phyloP scores from a whole-genome alignment of 2,329 filamentous ascomycete species.

The Fusarium camptoceras region DNA sequence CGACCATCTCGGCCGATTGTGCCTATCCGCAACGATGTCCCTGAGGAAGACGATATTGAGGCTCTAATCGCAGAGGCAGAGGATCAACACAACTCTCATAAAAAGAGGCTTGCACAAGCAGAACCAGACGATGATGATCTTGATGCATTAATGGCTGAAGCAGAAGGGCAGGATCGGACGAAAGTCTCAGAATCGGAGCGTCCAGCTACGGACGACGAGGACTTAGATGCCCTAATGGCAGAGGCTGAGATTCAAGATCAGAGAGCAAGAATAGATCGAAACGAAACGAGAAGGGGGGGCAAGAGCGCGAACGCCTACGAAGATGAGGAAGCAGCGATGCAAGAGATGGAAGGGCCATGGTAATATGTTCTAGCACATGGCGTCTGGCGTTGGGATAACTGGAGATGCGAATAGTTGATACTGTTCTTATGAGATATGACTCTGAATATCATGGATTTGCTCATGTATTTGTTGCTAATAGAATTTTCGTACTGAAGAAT shows the following conservation, averaged over 20 bases:
- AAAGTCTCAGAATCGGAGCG: slow-evolving; percentile 27
- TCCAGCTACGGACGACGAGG: slow-evolving; percentile 55
- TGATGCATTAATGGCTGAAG: slow-evolving; percentile 65
- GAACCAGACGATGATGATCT: slow-evolving; percentile 60
- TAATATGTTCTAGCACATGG: slow-evolving; percentile 35
- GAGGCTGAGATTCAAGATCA: slow-evolving; percentile 56
- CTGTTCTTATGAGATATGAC: background rate
- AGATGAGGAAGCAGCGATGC: slow-evolving; percentile 77
- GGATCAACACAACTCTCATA: slow-evolving; percentile 35
- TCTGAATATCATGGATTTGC: background rate
- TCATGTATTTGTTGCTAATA: background rate
- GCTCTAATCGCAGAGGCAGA: slow-evolving; percentile 65
- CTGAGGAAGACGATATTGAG: slow-evolving; percentile 64
- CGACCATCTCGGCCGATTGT: slow-evolving; percentile 39
- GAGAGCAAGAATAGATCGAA: background rate
- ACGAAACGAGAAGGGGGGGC: slow-evolving; percentile 1
- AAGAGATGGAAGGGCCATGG: slow-evolving; percentile 69
- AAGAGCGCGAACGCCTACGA: slow-evolving; percentile 58
- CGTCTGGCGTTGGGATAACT: slow-evolving; percentile 5
- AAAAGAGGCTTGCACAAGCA: slow-evolving; percentile 13
- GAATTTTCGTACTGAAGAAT: background rate
- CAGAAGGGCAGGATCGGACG: slow-evolving; percentile 47
- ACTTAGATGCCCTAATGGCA: slow-evolving; percentile 65
- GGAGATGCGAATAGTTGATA: background rate
- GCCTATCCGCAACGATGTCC: slow-evolving; percentile 42